Base-by-base conservation (phyloP, 192 early-diverging fungal species). In the Helicostylum pulchrum region DNA sequence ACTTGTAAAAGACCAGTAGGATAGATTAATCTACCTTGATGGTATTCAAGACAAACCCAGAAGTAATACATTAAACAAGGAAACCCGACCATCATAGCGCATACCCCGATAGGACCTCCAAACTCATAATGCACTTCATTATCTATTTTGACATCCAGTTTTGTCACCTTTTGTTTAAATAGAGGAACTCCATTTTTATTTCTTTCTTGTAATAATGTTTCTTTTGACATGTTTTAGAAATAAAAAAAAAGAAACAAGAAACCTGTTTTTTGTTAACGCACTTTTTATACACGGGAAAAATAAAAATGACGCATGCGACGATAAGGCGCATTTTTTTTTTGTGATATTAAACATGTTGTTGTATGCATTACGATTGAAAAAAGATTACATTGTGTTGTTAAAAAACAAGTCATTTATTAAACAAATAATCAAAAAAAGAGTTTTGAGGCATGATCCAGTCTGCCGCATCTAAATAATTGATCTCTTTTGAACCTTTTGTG, bases 11-110 rank as follows among this genome's bases (percentile, higher is more conserved):
- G 8, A 47, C 75, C 71, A 44, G 66, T 71, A 39, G 74, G 74
- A 8, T 39, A 51, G 31, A 67, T 62, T 17, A 90, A 71, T 39
- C 73, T 72, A 31, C 88, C 88, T 63, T 78, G 68, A 71, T 88
- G 83, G 70, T 82, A 83, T 73, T 87, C 82, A 20, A 90, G 73
- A 65, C 85, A 90, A 49, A 86, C 74, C 78, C 83, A 88, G 62
- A 87, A 82, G 67, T 90, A 90, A 66, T 78, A 84, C 88, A 90
- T 90, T 32, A 89, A 73, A 44, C 76, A 63, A 46, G 89, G 89
- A 66, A 90, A 88, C 10, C 86, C 84, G 26, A 85, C 23, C 75
- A 90, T 88, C 86, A 90, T 90, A 26, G 85, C 83, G 14, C 78
- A 76, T 5, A 83, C 83, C 23, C 89, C 89, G 20, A 82, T 54